Evolutionary conservation across 108 stramenopile species (phyloP).

Genomic region (Fragilaria crotonensis): DNA sequence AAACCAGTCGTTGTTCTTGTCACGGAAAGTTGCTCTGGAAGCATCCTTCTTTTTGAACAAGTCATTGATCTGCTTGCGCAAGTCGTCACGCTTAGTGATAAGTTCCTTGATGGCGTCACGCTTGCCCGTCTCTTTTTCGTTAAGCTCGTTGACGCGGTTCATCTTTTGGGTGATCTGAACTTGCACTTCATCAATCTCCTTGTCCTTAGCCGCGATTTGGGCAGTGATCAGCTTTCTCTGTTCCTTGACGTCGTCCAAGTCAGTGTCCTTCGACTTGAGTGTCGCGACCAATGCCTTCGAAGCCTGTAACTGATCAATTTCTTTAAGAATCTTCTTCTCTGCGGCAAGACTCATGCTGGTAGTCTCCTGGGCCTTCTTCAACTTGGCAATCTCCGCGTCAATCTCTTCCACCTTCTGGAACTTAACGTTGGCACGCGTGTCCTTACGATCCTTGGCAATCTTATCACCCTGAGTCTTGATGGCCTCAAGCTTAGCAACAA

Average conservation of each 20-base stretch:
- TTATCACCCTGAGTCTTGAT: conserved; percentile 54
- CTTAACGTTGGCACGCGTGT: conserved; percentile 50
- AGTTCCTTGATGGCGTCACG: conserved; percentile 52
- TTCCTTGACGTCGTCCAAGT: conserved; percentile 52
- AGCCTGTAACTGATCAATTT: conserved; percentile 72
- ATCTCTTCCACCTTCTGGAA: conserved; percentile 78
- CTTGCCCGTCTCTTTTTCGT: conserved; percentile 52
- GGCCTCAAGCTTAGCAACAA: conserved; percentile 64
- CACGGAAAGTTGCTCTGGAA: conserved; percentile 57
- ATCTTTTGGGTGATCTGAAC: conserved; percentile 62
- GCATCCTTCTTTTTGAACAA: conserved; percentile 79
- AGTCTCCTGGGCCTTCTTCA: conserved; percentile 82
- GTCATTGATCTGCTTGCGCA: conserved; percentile 63
- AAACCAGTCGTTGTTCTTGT: conserved; percentile 80
- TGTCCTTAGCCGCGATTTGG: conserved; percentile 69
- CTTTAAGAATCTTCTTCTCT: conserved; percentile 95
- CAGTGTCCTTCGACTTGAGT: conserved; percentile 61
- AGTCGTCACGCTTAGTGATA: conserved; percentile 61
- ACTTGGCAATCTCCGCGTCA: conserved; percentile 76
- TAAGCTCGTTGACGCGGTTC: conserved; percentile 41
- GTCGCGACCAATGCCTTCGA: conserved; percentile 69
- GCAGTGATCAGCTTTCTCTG: conserved; percentile 49
- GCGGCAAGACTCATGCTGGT: conserved; percentile 89
- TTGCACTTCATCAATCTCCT: conserved; percentile 80
- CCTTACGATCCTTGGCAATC: conserved; percentile 57